Evolutionary conservation across 768 basidiomycete species (phyloP), one percentile per base, ranked within the genome.

Genomic region (Ramaria sp.): DNA sequence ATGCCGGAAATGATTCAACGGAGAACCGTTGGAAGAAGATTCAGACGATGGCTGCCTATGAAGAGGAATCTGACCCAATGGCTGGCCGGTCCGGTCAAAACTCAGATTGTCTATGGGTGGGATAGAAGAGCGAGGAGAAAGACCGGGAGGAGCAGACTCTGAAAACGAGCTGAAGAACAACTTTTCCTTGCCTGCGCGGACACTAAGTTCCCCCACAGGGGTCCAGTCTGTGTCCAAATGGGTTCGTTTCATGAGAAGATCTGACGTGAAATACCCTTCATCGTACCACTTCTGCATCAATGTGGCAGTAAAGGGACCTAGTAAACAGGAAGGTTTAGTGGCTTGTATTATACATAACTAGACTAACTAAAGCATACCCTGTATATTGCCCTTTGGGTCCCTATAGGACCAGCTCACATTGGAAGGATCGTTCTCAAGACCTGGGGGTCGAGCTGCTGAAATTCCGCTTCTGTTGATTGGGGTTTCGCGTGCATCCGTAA

Each of bases 201-300:
- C 71, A 58, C 75, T 70, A 50, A 87, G 70, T 47, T 77, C 78
- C 51, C 75, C 78, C 7, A 89, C 79, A 47, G 82, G 70, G 49
- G 71, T 76, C 84, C 84, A 90, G 12, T 82, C 77, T 12, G 63
- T 61, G 63, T 90, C 88, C 50, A 85, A 59, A 58, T 78, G 74
- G n/a, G 78, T 79, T 44, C 92, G 81, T 64, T 85, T 89, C 80
- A 94, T 84, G 32, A 88, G 80, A 24, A 97, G 75, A 58, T 89
- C 83, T 25, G 82, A 71, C 8, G 79, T 72, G 63, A 97, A 97
- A 68, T 94, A 97, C 15, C 88, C 87, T 61, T 86, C 87, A 49
- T 89, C 82, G 64, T 82, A 84, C 93, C 93, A 96, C 63, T 88
- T 88, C 70, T 95, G 92, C 93, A 97, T 95, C 52, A 86, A 61